Base-by-base conservation (phyloP, 2,329 filamentous ascomycete genomes). In the Ophiostoma montium region DNA sequence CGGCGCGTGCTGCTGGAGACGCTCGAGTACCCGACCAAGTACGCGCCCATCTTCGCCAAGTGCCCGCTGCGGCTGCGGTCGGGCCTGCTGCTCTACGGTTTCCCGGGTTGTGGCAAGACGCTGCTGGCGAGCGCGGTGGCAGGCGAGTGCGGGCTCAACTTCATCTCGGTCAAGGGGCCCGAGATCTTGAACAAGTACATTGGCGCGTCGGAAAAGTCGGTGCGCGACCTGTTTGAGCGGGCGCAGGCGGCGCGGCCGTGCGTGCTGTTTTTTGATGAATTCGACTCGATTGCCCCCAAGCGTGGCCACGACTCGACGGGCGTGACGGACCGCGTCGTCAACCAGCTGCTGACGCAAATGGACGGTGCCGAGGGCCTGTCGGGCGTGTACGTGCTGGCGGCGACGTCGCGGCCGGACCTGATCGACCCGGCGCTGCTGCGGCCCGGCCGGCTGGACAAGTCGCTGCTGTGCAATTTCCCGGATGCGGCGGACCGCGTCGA, bases 141-240 rank as follows among this genome's bases (percentile, higher is more conserved):
- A 12, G 90, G 90, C 50, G 92, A 98, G 67, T 96, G 90, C 60
- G 90, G 90, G 0, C 79, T 98, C 53, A 98, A 98, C 65, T 98
- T 98, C 66, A 98, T 98, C 65, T 89, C 83, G 36, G 92, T 98
- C 60, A 98, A 98, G 67, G 92, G 92, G 0, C 92, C 92, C 0
- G 94, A 98, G 64, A 96, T 98, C 52, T 69, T 98, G 49, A 98
- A 98, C 72, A 98, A 98, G 67, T 98, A 98, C 64, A 98, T 98
- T 52, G 92, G 92, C 60, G 92, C 92, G 1, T 94, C 86, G 27
- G 92, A 98, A 61, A 98, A 98, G 71, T 88, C 82, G 53, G 89
- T 98, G 7, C 81, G 94, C 38, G 92, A 98, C 63, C 72, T 98
- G 1, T 98, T 98, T 60, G 90, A 95, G 61, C 79, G 92, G 38